Evolutionary conservation across 345 rosid species (phyloP), one percentile per base, ranked within the genome.

Genomic region (Schrenkiella parvula): DNA sequence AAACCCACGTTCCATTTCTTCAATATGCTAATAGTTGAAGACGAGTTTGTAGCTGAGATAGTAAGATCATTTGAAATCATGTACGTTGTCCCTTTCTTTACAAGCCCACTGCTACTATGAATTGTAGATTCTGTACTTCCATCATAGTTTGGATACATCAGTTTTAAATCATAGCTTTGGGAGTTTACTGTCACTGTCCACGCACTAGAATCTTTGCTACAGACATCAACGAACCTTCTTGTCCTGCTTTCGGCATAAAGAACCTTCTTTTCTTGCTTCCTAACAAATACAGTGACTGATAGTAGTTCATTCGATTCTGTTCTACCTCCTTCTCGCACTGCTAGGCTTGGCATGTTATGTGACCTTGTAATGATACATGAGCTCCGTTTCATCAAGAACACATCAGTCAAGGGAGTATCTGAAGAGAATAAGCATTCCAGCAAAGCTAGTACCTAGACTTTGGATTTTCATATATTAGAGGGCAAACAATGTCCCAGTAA

Each of bases 141-240:
- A 13, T 23, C 47, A 35, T 31, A 17, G 29, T 64, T 63, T 43
- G 67, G 52, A 63, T 28, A 44, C 51, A 62, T 17, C 15, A 21
- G 53, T 15, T 62, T 26, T 53, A 13, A 37, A 37, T 14, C 12
- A 22, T 37, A 37, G 19, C 4, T 6, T 4, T 3, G 15, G 22
- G 17, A 34, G 17, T 35, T 2, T 19, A 5, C 3, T 5, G 10
- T 0, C 44, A 57, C 2, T 57, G 26, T 34, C 26, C 21, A 19
- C 6, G 14, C 3, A 34, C 0, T 22, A 12, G 10, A 7, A 25
- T 3, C 9, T 14, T 23, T n/a, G 51, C 12, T 0, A 39, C 41
- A 29, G 2, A 64, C 68, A 46, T 8, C 68, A 64, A 93, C 97
- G n/a, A n/a, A n/a, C n/a, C n/a, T 7, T 69, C 74, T 22, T 71